These are phyloP conservation scores for Alternaria sp. DNA, from an alignment of 2,329 filamentous ascomycete species.

Conservation along the genomic window DNA sequence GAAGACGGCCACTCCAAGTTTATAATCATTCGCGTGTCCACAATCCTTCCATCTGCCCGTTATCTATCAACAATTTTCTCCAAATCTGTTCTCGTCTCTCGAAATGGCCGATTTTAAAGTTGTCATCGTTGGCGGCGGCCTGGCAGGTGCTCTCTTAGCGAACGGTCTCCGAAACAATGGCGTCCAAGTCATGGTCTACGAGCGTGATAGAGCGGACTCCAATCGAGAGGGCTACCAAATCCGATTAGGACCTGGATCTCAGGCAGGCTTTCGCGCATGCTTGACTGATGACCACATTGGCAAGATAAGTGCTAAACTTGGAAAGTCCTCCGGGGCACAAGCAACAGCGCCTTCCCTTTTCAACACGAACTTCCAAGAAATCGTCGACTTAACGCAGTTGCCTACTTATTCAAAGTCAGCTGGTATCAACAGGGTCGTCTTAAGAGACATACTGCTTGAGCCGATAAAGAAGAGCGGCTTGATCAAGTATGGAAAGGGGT, in stretches of 20 bases:
- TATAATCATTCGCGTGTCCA: not conserved
- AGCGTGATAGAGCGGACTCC: slow-evolving; percentile 3
- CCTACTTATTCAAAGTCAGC: not conserved
- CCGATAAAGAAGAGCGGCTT: not conserved
- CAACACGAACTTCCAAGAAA: slow-evolving; percentile 1
- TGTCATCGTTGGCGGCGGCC: slow-evolving; percentile 9
- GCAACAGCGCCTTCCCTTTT: slow-evolving; percentile 5
- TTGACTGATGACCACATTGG: not conserved
- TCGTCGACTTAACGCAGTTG: not conserved
- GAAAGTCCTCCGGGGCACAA: not conserved
- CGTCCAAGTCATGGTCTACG: slow-evolving; percentile 7
- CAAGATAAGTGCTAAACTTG: not conserved
- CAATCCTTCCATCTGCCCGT: not conserved
- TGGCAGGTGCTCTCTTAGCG: slow-evolving; percentile 9
- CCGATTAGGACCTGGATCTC: slow-evolving; percentile 4
- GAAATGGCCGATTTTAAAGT: slow-evolving; percentile 4
- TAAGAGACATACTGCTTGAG: not conserved
- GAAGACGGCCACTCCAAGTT: not conserved
- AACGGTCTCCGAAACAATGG: slow-evolving; percentile 9
- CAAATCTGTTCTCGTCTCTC: not conserved
- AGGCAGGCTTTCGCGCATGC: slow-evolving; percentile 8
- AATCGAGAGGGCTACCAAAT: slow-evolving; percentile 15
- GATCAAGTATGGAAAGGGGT: not conserved
- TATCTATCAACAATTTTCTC: not conserved
- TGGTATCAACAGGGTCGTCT: not conserved